Percentiles rank a stretch among this genome's conserved stretches.
Conservation (phyloP, 805 yeast genomes). For the Suhomyces canberraensis region DNA sequence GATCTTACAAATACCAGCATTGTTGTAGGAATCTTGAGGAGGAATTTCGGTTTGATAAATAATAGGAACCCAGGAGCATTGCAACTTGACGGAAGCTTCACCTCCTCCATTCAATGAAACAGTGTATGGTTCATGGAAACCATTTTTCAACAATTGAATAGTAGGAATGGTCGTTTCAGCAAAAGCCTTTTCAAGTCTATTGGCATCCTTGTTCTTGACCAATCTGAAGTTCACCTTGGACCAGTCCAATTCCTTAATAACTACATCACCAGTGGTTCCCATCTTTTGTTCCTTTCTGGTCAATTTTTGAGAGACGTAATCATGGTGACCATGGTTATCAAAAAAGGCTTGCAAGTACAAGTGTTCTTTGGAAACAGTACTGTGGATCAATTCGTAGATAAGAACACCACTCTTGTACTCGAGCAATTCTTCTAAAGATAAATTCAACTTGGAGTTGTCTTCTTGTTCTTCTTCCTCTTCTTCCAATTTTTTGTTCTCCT, state of each 20-base stretch:
- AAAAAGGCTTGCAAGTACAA: constrained; percentile 71
- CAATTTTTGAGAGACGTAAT: constrained; percentile 55
- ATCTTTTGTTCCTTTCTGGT: constrained; percentile 36
- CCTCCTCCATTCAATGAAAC: constrained; percentile 52
- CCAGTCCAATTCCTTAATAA: constrained; percentile 73
- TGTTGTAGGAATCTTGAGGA: constrained; percentile 67
- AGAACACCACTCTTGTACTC: constrained; percentile 72
- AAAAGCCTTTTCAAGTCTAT: constrained; percentile 54
- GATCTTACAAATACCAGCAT: constrained; percentile 68
- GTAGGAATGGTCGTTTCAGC: constrained; percentile 69
- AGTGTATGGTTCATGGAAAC: constrained; percentile 60
- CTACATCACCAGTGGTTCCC: constrained; percentile 62
- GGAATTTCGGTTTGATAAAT: constrained; percentile 55
- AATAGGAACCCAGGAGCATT: constrained; percentile 79
- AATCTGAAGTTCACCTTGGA: constrained; percentile 64
- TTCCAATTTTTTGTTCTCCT: constrained; percentile 28
- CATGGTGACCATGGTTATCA: constrained; percentile 70
- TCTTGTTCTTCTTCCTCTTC: constrained; percentile 30
- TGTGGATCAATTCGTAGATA: constrained; percentile 61
- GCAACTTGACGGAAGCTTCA: constrained; percentile 52
- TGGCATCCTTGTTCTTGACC: constrained; percentile 50
- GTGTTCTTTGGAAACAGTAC: constrained; percentile 51
- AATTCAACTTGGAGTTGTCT: constrained; percentile 34
- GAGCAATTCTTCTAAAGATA: constrained; percentile 57
- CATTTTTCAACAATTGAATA: constrained; percentile 55